Evolutionary conservation across 768 basidiomycete genomes (phyloP), one percentile per base, ranked within the genome.

Genomic region (Glaciozyma antarctica): DNA sequence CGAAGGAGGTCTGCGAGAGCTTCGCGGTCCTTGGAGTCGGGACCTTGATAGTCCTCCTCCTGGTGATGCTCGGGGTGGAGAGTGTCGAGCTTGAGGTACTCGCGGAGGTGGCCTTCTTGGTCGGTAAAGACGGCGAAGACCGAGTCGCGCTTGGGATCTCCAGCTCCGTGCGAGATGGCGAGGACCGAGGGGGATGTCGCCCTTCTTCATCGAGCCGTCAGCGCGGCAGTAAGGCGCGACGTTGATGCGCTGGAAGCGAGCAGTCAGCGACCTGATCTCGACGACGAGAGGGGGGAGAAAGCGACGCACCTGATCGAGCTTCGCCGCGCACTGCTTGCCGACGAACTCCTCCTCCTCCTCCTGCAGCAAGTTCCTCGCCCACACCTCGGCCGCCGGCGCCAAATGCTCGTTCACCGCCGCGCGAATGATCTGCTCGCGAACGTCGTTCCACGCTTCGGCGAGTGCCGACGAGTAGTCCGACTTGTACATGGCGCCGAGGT

Each of bases 161-260:
- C 95, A 77, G 88, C 87, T 45, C 95, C 95, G 86, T 90, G 92
- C 10, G 93, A 94, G 63, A 94, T 77, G 5, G 93, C 89, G 49
- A 99, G 81, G 26, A 98, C 90, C 26, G 76, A 86, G 81, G 56
- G n/a, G 92, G 77, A 48, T 82, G 79, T 73, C 89, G 84, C 88
- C 91, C 60, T 81, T 78, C 62, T 83, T 84, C 78, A 88, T 83
- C 10, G 82, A 81, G 0, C 80, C 77, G 7, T 82, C 82, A 30
- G 77, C 75, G 49, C 65, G 68, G n/a, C 61, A 43, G 66, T 56
- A 70, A 0, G 72, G 66, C 0, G 66, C 66, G 12, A 22, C 54
- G 34, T 73, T 58, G 63, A 66, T 60, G 10, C 63, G 59, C 64
- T 73, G 60, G 28, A 26, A 43, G 41, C 7, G 43, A 9, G 28